Evolutionary conservation across 768 basidiomycete genomes (phyloP).

Genomic region (Neoboletus subvelutipes): DNA sequence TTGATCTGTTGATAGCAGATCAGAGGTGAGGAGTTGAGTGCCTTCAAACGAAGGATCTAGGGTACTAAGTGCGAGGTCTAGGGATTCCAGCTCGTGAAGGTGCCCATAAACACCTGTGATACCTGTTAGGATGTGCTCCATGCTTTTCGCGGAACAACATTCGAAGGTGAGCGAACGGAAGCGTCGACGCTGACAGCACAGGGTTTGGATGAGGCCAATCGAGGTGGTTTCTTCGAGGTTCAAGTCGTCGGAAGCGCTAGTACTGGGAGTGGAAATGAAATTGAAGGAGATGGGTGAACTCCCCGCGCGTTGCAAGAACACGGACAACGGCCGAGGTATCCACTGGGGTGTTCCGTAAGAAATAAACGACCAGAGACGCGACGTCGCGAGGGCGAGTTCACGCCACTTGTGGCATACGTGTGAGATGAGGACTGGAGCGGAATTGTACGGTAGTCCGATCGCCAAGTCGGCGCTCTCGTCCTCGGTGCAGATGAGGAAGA

Average conservation of each 20-base stretch:
- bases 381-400: conserved; percentile 39
- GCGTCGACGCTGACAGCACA: conserved; percentile 27
- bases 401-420: conserved; percentile 56
- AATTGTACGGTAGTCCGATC: conserved; percentile 29
- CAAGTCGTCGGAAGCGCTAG: conserved; percentile 5
- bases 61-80: conserved; percentile 30
- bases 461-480: conserved; percentile 26
- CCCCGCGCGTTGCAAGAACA: conserved; percentile 39
- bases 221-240: conserved; percentile 24
- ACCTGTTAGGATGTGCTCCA: conserved; percentile 26
- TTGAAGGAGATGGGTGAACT: conserved; percentile 36
- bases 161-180: conserved; percentile 36
- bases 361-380: conserved; percentile 47
- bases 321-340: conserved; percentile 22
- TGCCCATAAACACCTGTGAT: conserved; percentile 14
- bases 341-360: conserved; percentile 28
- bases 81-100: conserved; percentile 28
- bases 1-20: conserved; percentile 17
- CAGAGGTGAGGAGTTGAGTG: conserved; percentile 24
- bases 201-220: conserved; percentile 23
- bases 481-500: conserved; percentile 38
- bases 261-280: conserved; percentile 28
- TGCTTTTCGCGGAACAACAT: conserved; percentile 30
- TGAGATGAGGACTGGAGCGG: conserved; percentile 41
- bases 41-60: conserved; percentile 28